These are phyloP conservation scores for Eruca vesicaria DNA, from an alignment of 441 rosid species.

Conservation along the genomic window DNA sequence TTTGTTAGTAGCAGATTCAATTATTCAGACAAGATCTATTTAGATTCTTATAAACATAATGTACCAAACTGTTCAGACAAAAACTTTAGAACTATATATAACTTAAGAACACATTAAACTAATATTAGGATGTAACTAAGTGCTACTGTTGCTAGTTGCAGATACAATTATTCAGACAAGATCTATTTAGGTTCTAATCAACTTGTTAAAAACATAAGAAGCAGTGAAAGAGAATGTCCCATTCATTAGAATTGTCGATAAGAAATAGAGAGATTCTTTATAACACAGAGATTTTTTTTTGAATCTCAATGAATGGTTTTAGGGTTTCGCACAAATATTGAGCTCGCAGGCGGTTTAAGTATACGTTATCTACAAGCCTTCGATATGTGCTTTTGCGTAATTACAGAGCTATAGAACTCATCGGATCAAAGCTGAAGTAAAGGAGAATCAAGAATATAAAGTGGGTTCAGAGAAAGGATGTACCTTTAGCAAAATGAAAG, in stretches of 20 bases:
- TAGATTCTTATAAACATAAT: neutral
- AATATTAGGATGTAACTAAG: too few relatives aligned
- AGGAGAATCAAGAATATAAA: neutral
- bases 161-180: neutral
- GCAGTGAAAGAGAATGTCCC: slow-evolving; percentile 13
- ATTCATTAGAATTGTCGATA: slow-evolving; percentile 24
- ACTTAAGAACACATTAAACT: too few relatives aligned
- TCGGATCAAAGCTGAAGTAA: neutral
- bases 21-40: too few relatives aligned
- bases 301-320: slow-evolving; percentile 22
- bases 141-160: neutral
- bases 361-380: slow-evolving; percentile 54
- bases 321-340: slow-evolving; percentile 59
- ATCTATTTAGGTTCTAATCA: neutral
- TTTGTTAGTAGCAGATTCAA: too few relatives aligned
- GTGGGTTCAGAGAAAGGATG: neutral
- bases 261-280: slow-evolving; percentile 11
- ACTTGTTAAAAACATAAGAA: neutral
- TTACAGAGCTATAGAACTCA: neutral
- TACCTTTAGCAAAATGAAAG: slow-evolving; percentile 32
- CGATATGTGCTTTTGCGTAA: slow-evolving; percentile 53
- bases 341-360: slow-evolving; percentile 43
- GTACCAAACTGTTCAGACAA: neutral
- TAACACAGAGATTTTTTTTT: slow-evolving; percentile 29
- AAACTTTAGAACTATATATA: too few relatives aligned